phyloP scores from a whole-genome alignment of 371 early-diverging fungal genomes.

The Mortierella sp. region DNA sequence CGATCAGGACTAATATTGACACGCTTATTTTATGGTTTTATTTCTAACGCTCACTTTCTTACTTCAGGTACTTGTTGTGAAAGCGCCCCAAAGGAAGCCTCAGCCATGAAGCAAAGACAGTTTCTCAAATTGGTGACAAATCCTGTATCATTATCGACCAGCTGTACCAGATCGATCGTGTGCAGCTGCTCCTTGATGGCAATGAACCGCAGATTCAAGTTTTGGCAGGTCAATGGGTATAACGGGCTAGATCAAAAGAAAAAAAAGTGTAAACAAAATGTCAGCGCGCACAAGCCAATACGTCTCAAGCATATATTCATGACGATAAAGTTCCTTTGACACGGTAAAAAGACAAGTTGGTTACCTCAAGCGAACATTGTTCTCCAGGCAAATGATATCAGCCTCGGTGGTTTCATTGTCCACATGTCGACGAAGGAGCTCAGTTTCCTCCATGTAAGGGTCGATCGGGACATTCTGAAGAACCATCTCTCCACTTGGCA shows the following conservation, averaged over 20 bases:
- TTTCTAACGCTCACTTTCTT: slow-evolving; percentile 15
- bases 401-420: slow-evolving; percentile 80
- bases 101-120: slow-evolving; percentile 59
- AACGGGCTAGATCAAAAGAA: slow-evolving; percentile 66
- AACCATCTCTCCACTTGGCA: slow-evolving; percentile 60
- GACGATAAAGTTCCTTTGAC: neutral
- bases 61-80: slow-evolving; percentile 49
- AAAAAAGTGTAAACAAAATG: neutral
- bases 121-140: slow-evolving; percentile 76
- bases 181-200: slow-evolving; percentile 81
- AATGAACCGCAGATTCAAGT: slow-evolving; percentile 82
- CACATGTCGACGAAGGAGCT: slow-evolving; percentile 72
- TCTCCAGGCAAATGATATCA: slow-evolving; percentile 81
- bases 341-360: neutral
- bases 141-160: slow-evolving; percentile 80
- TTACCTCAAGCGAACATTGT: slow-evolving; percentile 73
- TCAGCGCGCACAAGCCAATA: too few relatives aligned
- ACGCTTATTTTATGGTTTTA: neutral
- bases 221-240: slow-evolving; percentile 77
- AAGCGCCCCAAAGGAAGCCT: slow-evolving; percentile 55
- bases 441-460: slow-evolving; percentile 75
- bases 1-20: too few relatives aligned
- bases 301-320: neutral
- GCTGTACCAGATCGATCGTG: slow-evolving; percentile 74
- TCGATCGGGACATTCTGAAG: slow-evolving; percentile 65